Base-by-base conservation (phyloP, 2,329 filamentous ascomycete species). In the Fusarium torreyae region DNA sequence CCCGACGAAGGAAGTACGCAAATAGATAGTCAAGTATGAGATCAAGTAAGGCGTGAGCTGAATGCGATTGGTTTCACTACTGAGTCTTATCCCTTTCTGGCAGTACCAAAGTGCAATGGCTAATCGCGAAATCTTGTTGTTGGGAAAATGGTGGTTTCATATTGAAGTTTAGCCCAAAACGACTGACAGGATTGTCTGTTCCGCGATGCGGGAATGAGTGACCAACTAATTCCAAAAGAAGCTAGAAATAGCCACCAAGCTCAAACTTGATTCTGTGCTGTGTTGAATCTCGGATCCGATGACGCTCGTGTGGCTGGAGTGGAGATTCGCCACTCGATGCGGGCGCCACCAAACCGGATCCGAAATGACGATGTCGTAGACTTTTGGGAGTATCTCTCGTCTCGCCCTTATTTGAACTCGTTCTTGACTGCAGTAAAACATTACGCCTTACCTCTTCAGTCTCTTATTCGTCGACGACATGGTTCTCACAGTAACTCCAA, bases 281-380 rank as follows among this genome's bases (percentile, higher is more conserved):
- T 34, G 44, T 62, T 8, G 26, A 33, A 6, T 22, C 7, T 51
- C 67, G 67, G 67, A 70, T 70, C 67, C 67, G 67, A 57, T 43
- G n/a, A 42, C 17, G 8, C n/a, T 22, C 17, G 8, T 9, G n/a
- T 28, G 20, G 14, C 15, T 14, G 15, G 20, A 11, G 38, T 52
- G 50, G 42, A 43, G 63, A 15, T 55, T 68, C 28, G 67, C 67
- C 67, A 69, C 55, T 11, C 36, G 53, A n/a, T 17, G 8, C 17
- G 10, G 18, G 7, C 13, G 42, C 6, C 22, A 20, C 15, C 7
- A 26, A 26, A 49, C 49, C 67, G 67, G 67, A 70, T 70, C 67
- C 67, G 63, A 54, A 31, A 39, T n/a, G 28, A 58, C n/a, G n/a
- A 57, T 52, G 33, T 33, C 20, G n/a, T 39, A 26, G 15, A 22